Evolutionary conservation across 2,329 filamentous ascomycete genomes (phyloP), one percentile per base, ranked within the genome.

Genomic region (Myriosclerotinia curreyana): DNA sequence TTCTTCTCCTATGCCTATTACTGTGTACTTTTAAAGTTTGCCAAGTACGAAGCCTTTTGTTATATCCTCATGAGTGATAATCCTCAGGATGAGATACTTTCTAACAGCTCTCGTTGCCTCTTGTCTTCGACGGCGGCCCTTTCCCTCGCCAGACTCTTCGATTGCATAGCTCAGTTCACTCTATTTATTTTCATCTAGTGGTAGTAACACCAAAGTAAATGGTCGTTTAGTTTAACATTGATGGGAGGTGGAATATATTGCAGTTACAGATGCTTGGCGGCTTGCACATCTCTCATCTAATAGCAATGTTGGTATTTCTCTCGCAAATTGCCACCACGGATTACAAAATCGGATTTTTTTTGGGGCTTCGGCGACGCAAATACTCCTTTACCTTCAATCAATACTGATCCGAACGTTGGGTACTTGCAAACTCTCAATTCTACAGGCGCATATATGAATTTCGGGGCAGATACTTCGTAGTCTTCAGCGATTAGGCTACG

Each of bases 401-500:
- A 62, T n/a, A 62, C 60, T 2, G 60, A 62, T 49, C 70, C 76
- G 0, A 78, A 78, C 22, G 78, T 76, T 1, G 79, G 84, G 9
- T 80, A 77, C 65, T 80, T 74, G 69, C 79, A 80, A 64, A 68
- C 76, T 9, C 74, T 79, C 20, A 80, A 80, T 9, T 74, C 79
- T 2, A 78, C 77, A 2, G 78, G 78, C 4, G 80, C 81, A 3
- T 81, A 81, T 25, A 87, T 89, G 77, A 88, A 89, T 75, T 86
- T 81, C 0, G 86, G 85, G 2, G 70, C 80, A 42, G 77, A 88
- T 72, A n/a, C n/a, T n/a, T n/a, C n/a, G n/a, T n/a, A 86, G 86
- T 20, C 80, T 89, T 14, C 79, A 86, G 72, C 80, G 85, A n/a
- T 80, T 89, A 3, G 86, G 89, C 72, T 83, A 83, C 62, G 84